Evolutionary conservation across 305 asterid genomes (phyloP).

Genomic region (Ilex paraguariensis): DNA sequence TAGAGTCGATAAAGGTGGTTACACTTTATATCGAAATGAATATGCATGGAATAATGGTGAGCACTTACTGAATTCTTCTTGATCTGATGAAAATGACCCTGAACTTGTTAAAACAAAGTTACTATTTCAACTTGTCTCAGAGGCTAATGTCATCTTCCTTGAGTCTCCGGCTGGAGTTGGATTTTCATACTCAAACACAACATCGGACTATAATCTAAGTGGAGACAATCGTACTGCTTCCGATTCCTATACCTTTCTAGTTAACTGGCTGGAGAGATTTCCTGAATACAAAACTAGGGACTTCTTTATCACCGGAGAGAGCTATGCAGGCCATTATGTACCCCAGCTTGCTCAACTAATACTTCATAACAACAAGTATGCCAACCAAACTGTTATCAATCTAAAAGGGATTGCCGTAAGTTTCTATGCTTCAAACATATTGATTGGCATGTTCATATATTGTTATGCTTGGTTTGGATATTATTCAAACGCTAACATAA

Average conservation of each 20-base stretch:
- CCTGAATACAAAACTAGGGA: conserved; percentile 46
- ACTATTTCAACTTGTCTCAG: background rate
- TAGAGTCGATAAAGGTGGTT: conserved; percentile 14
- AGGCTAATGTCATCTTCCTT: background rate
- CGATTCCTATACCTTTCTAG: conserved; percentile 38
- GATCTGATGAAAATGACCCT: background rate
- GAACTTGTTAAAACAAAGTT: too few species aligned
- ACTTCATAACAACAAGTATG: conserved; percentile 25
- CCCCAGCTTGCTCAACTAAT: conserved; percentile 46
- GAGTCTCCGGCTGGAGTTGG: background rate
- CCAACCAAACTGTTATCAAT: conserved; percentile 35
- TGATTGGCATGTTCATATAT: too few species aligned
- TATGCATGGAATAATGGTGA: conserved; percentile 17
- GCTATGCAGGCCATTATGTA: conserved; percentile 50
- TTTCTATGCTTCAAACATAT: background rate
- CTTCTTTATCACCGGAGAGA: conserved; percentile 45
- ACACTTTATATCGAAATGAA: conserved; percentile 9
- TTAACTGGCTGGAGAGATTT: conserved; percentile 55
- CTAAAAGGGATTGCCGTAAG: conserved; percentile 49
- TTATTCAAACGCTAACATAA: too few species aligned
- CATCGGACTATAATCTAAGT: background rate
- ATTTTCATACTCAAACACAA: background rate
- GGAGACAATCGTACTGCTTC: conserved; percentile 40
- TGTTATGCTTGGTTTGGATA: too few species aligned
- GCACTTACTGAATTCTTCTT: background rate